phyloP scores from a whole-genome alignment of 352 stramenopile genomes.

The Globisporangium middletonii region DNA sequence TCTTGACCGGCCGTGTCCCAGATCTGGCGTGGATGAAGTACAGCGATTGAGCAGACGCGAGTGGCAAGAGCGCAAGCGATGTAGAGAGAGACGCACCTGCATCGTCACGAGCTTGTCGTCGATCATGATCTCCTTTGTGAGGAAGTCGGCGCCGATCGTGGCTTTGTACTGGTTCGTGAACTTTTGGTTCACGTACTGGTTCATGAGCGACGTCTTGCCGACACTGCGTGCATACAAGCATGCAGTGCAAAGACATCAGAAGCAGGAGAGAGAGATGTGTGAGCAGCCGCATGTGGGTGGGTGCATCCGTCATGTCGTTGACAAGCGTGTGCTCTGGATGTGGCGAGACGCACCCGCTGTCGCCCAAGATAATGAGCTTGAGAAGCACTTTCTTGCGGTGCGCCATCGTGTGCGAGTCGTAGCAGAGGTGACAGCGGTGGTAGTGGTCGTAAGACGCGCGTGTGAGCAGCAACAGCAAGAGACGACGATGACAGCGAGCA shows the following conservation, averaged over 20 bases:
- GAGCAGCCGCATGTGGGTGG: background rate
- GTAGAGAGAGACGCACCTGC: constrained; percentile 42
- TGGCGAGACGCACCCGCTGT: constrained; percentile 88
- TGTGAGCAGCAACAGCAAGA: too few relatives aligned
- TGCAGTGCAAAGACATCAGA: background rate
- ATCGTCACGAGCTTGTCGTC: constrained; percentile 96
- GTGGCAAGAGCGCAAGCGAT: too few relatives aligned
- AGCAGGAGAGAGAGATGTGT: background rate
- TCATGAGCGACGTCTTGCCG: constrained; percentile 99
- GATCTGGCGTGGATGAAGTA: constrained; percentile 67
- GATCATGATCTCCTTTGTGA: constrained; percentile 96
- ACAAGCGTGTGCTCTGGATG: background rate
- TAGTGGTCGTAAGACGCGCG: background rate
- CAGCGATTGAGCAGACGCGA: background rate
- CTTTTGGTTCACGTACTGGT: constrained; percentile 98
- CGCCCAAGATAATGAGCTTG: constrained; percentile 97
- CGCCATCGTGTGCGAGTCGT: constrained; percentile 33
- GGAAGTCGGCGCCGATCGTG: constrained; percentile 98
- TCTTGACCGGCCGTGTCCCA: constrained; percentile 99
- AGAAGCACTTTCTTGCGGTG: constrained; percentile 95
- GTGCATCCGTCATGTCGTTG: background rate
- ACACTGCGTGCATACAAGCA: constrained; percentile 63
- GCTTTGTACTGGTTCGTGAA: constrained; percentile 99
- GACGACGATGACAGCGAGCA: too few relatives aligned
- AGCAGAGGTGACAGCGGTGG: background rate